Percentiles rank a stretch among this genome's conserved stretches.
Conservation (phyloP, 495 filamentous ascomycete genomes). For the Endocarpon pusillum region DNA sequence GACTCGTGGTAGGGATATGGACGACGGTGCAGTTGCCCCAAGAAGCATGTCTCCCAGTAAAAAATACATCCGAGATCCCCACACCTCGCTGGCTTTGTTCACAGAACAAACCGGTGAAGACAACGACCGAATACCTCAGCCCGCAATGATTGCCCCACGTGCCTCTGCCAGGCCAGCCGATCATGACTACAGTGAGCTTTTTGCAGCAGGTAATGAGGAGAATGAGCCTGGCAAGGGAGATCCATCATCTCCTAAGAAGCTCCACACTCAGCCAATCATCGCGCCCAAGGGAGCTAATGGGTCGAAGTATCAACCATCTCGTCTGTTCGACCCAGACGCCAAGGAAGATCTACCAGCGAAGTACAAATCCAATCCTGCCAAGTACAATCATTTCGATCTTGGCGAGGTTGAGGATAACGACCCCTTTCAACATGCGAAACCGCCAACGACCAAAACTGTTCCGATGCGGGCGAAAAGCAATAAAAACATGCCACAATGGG, state of each 20-base stretch:
- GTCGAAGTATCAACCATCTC: conserved; percentile 51
- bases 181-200: conserved; percentile 46
- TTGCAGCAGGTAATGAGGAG: conserved; percentile 30
- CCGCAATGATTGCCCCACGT: conserved; percentile 18
- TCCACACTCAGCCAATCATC: conserved; percentile 28
- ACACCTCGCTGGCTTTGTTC: conserved; percentile 63
- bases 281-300: conserved; percentile 47
- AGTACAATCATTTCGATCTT: conserved; percentile 80
- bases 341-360: conserved; percentile 41
- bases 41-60: conserved; percentile 30
- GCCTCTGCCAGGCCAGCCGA: conserved; percentile 42
- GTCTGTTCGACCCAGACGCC: conserved; percentile 46
- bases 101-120: conserved; percentile 38
- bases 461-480: conserved; percentile 35
- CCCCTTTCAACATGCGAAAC: conserved; percentile 23
- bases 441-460: conserved; percentile 21
- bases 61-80: conserved; percentile 44
- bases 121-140: conserved; percentile 16
- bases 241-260: conserved; percentile 31
- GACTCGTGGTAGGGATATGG: conserved; percentile 5
- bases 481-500: conserved; percentile 52
- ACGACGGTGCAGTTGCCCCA: conserved; percentile 19
- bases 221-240: conserved; percentile 23
- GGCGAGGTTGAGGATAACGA: conserved; percentile 36
- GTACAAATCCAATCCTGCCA: conserved; percentile 50